These are phyloP conservation scores for Isatis tinctoria DNA, from an alignment of 345 rosid genomes.

Conservation along the genomic window DNA sequence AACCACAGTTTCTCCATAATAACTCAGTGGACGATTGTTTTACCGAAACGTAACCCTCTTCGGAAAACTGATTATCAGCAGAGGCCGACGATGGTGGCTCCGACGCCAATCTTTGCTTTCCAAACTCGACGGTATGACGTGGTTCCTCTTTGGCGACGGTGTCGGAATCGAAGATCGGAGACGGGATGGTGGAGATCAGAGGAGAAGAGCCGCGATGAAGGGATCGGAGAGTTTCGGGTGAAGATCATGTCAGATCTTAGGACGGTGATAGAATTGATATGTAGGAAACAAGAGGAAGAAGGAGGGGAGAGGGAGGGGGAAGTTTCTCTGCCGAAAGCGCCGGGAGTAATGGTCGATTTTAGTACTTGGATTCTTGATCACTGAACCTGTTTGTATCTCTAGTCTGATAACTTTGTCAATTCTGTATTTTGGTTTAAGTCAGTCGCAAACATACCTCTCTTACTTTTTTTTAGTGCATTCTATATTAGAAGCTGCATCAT, in stretches of 20 bases:
- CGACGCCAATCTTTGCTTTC: constrained; percentile 40
- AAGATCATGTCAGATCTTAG: constrained; percentile 46
- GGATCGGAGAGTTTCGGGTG: constrained; percentile 54
- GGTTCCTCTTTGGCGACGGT: too few species aligned
- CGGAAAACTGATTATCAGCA: too few species aligned
- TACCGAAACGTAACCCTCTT: too few species aligned
- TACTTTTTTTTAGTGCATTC: not conserved
- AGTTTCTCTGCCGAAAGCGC: constrained; percentile 27
- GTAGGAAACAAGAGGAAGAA: not conserved
- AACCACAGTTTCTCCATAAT: too few species aligned
- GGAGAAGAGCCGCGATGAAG: constrained; percentile 37
- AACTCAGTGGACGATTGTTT: too few species aligned
- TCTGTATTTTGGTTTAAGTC: too few species aligned
- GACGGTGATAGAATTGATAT: constrained; percentile 34
- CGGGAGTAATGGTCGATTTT: constrained; percentile 26
- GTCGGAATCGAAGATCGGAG: constrained; percentile 19
- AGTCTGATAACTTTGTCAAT: too few species aligned
- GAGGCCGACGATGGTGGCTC: not conserved
- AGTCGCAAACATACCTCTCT: too few species aligned
- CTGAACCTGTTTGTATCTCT: too few species aligned
- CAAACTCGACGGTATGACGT: constrained; percentile 2
- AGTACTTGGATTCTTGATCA: too few species aligned
- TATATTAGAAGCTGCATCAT: not conserved
- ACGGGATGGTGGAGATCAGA: not conserved
- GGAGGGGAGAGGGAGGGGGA: constrained; percentile 2